Evolutionary conservation across 352 stramenopile species (phyloP).

Genomic region (Blastocystis sp.): DNA sequence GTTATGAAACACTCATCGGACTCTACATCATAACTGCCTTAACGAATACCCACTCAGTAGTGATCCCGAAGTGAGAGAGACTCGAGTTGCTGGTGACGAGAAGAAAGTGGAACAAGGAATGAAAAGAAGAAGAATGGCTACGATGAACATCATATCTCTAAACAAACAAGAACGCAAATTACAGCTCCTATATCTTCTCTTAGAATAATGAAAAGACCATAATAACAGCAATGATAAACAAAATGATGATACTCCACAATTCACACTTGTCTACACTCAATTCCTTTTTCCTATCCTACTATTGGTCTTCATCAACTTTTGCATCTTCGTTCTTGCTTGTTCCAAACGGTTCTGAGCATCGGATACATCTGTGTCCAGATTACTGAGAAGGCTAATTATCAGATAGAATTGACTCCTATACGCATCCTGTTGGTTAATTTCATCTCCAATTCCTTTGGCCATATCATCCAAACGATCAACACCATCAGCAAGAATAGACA

Average conservation of each 20-base stretch:
- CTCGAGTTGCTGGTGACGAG: not conserved
- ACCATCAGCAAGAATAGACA: conserved; percentile 46
- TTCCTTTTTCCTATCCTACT: not conserved
- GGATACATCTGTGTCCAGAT: conserved; percentile 49
- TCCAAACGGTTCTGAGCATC: conserved; percentile 54
- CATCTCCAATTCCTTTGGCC: conserved; percentile 49
- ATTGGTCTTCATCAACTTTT: conserved; percentile 61
- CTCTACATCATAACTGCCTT: not conserved
- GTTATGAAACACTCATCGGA: conserved; percentile 24
- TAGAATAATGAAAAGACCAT: conserved; percentile 54
- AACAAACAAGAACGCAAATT: conserved; percentile 59
- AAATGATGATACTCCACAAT: conserved; percentile 48
- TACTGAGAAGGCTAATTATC: conserved; percentile 20
- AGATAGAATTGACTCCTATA: not conserved
- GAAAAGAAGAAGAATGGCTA: not conserved
- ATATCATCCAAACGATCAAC: conserved; percentile 59
- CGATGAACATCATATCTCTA: not conserved
- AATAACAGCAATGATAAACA: conserved; percentile 33
- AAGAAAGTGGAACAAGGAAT: not conserved
- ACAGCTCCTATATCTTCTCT: not conserved
- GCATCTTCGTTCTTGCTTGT: conserved; percentile 49
- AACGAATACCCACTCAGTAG: not conserved
- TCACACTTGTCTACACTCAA: conserved; percentile 39
- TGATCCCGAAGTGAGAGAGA: not conserved
- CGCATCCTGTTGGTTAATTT: conserved; percentile 56